These are phyloP conservation scores for Amanita muscaria DNA, from an alignment of 768 basidiomycete genomes.

Conservation along the genomic window DNA sequence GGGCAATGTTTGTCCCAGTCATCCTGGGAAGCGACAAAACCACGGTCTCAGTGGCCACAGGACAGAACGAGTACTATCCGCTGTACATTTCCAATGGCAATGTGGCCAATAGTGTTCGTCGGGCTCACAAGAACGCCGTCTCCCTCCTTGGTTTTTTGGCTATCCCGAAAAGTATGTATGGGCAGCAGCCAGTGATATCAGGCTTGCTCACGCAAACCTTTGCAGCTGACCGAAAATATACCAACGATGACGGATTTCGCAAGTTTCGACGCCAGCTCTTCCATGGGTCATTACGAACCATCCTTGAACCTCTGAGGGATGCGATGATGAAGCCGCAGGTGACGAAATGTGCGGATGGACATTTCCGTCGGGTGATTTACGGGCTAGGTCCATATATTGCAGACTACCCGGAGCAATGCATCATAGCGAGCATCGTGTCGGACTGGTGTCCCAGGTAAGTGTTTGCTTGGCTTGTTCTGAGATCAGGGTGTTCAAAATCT, in stretches of 20 bases:
- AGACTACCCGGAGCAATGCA: slow-evolving; percentile 15
- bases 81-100: slow-evolving; percentile 26
- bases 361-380: slow-evolving; percentile 15
- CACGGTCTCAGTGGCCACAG: slow-evolving; percentile 27
- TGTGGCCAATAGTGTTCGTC: slow-evolving; percentile 22
- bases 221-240: slow-evolving; percentile 9
- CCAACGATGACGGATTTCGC: slow-evolving; percentile 5
- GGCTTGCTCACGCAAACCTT: background rate
- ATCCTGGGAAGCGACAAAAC: slow-evolving; percentile 33
- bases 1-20: slow-evolving; percentile 24
- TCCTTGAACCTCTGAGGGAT: slow-evolving; percentile 11
- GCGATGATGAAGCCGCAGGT: slow-evolving; percentile 14
- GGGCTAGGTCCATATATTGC: slow-evolving; percentile 18
- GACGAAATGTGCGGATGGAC: slow-evolving; percentile 13
- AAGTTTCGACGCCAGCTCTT: slow-evolving; percentile 16
- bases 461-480: background rate
- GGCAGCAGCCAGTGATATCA: too few species aligned
- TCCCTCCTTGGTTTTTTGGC: slow-evolving; percentile 20
- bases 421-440: slow-evolving; percentile 12
- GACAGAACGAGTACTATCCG: slow-evolving; percentile 28
- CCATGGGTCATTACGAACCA: slow-evolving; percentile 11
- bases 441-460: slow-evolving; percentile 14
- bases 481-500: background rate
- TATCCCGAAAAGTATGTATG: slow-evolving; percentile 7
- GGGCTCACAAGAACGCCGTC: slow-evolving; percentile 23